Percentiles rank a stretch among this genome's conserved stretches.
These are phyloP conservation scores for Saccharum spontaneum DNA, from an alignment of 176 grass and related monocot species.

Conservation along the genomic window DNA sequence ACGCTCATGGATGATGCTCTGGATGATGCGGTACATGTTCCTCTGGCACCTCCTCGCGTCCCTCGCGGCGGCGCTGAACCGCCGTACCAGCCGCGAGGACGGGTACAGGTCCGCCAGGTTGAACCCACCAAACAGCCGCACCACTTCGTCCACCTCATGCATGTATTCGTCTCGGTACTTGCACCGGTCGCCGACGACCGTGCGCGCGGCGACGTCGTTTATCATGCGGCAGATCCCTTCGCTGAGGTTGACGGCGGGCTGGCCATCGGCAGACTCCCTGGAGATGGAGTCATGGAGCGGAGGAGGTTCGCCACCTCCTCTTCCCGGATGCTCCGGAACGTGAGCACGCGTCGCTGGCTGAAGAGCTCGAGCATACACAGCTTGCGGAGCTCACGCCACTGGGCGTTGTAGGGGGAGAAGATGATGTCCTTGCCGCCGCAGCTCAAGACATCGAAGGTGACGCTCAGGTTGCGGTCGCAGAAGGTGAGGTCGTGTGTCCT, in stretches of 20 bases:
- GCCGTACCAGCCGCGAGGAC: no score
- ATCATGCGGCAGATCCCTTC: slow-evolving; percentile 1
- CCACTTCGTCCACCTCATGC: slow-evolving; percentile 1
- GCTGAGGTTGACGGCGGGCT: slow-evolving; percentile 11
- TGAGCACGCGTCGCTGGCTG: slow-evolving; percentile 41
- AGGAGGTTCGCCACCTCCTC: slow-evolving; percentile 35
- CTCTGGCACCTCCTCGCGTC: no score
- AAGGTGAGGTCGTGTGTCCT: slow-evolving; percentile 40
- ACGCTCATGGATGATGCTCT: no score
- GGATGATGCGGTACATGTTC: no score
- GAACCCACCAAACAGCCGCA: not conserved
- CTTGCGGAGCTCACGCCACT: slow-evolving; percentile 48
- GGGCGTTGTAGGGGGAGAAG: slow-evolving; percentile 42
- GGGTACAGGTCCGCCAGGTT: no score
- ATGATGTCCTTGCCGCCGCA: slow-evolving; percentile 27
- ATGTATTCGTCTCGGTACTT: slow-evolving; percentile 24
- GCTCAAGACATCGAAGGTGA: slow-evolving; percentile 23
- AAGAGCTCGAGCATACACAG: slow-evolving; percentile 36
- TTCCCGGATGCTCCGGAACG: slow-evolving; percentile 28
- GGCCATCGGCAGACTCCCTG: not conserved
- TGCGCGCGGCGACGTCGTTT: slow-evolving; percentile 23
- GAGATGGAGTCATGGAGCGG: slow-evolving; percentile 3
- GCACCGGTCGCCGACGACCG: slow-evolving; percentile 34
- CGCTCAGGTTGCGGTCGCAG: slow-evolving; percentile 13
- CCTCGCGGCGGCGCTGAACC: no score